These are phyloP conservation scores for Termitomyces sp. DNA, from an alignment of 768 basidiomycete genomes.

Conservation along the genomic window DNA sequence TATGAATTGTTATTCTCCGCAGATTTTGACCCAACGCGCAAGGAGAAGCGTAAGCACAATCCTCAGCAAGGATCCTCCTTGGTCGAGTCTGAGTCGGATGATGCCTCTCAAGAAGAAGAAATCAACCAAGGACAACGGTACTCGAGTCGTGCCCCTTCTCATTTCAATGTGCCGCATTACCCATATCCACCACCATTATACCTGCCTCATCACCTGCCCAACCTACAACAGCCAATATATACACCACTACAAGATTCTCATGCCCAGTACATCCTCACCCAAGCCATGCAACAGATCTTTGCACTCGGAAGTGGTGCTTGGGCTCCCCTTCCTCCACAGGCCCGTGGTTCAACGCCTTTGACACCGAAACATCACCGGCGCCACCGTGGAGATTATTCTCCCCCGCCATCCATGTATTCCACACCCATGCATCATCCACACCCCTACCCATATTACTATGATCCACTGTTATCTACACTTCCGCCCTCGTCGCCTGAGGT, in stretches of 20 bases:
- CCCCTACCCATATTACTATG: slow-evolving; percentile 35
- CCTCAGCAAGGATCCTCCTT: slow-evolving; percentile 8
- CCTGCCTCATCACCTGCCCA: slow-evolving; percentile 15
- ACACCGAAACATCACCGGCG: slow-evolving; percentile 28
- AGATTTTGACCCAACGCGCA: slow-evolving; percentile 7
- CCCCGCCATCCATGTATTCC: slow-evolving; percentile 23
- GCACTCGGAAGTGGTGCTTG: slow-evolving; percentile 23
- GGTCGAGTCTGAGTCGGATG: slow-evolving; percentile 8
- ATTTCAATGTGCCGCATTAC: slow-evolving; percentile 14
- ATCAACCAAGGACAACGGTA: neutral
- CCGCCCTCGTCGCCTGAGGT: slow-evolving; percentile 51
- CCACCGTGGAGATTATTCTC: slow-evolving; percentile 16
- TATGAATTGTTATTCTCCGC: neutral
- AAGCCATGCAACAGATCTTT: slow-evolving; percentile 43
- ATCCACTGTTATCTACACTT: slow-evolving; percentile 45
- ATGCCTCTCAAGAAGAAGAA: slow-evolving; percentile 5
- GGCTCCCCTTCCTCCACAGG: slow-evolving; percentile 21
- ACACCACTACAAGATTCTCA: slow-evolving; percentile 36
- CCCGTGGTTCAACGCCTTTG: slow-evolving; percentile 20
- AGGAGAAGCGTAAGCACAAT: slow-evolving; percentile 3
- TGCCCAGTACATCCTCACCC: slow-evolving; percentile 39
- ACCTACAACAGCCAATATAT: slow-evolving; percentile 24
- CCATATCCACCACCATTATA: slow-evolving; percentile 23
- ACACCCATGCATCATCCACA: slow-evolving; percentile 38
- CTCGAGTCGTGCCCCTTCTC: slow-evolving; percentile 16